Percentiles rank a stretch among this genome's conserved stretches.
Evolutionary conservation across 257 asterid genomes (phyloP).

Genomic region (Gentiana macrophylla): DNA sequence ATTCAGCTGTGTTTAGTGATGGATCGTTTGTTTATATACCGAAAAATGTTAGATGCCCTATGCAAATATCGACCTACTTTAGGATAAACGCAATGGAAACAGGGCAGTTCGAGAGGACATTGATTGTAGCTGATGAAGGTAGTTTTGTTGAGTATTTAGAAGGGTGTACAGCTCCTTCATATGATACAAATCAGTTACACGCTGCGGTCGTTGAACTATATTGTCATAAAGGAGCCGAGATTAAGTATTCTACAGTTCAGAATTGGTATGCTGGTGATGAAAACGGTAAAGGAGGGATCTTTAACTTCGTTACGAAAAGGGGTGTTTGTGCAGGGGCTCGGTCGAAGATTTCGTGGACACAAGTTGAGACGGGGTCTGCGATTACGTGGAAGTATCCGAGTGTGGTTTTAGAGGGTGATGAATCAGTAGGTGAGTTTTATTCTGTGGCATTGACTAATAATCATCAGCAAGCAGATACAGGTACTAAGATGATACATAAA

Average conservation of each 20-base stretch:
- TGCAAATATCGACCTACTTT: constrained; percentile 93
- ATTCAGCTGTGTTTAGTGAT: constrained; percentile 93
- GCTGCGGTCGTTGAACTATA: constrained; percentile 94
- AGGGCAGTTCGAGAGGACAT: constrained; percentile 92
- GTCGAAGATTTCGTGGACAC: constrained; percentile 96
- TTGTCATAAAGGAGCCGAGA: constrained; percentile 73
- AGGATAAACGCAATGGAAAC: constrained; percentile 96
- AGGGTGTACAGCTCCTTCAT: constrained; percentile 95
- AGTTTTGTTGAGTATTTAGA: constrained; percentile 92
- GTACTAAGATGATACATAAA: constrained; percentile 96
- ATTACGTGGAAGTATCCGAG: constrained; percentile 99
- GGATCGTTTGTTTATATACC: constrained; percentile 95
- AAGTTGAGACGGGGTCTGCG: constrained; percentile 97
- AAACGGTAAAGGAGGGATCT: constrained; percentile 82
- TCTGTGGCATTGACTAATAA: constrained; percentile 94
- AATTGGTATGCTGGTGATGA: constrained; percentile 98
- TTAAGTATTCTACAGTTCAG: constrained; percentile 91
- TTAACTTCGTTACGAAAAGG: constrained; percentile 82
- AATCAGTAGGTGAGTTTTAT: constrained; percentile 89
- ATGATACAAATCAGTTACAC: constrained; percentile 82
- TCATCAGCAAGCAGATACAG: constrained; percentile 93
- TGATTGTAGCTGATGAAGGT: constrained; percentile 87
- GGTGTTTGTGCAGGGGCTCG: constrained; percentile 73
- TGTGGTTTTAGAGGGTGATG: constrained; percentile 87
- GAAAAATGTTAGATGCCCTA: constrained; percentile 74